A percentile compares a stretch with the other conserved stretches of the same genome.
phyloP scores from a whole-genome alignment of 106 monocot genomes.

The Dendrobium officinale region DNA sequence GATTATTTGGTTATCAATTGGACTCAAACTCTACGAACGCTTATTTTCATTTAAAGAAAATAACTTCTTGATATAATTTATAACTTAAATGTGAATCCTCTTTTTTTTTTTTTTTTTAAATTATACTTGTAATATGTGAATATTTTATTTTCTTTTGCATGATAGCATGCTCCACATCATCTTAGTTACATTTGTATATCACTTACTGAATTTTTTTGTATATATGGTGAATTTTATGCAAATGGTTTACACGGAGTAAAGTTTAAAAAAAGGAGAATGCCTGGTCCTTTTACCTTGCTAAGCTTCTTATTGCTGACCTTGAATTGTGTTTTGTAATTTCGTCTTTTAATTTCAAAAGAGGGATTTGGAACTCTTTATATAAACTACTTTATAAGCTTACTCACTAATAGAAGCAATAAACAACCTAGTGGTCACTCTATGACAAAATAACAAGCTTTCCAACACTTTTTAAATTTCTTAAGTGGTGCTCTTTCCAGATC shows the following conservation, averaged over 20 bases:
- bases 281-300: not conserved
- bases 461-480: not conserved
- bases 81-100: no score
- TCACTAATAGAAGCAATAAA: not conserved
- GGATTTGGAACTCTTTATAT: not conserved
- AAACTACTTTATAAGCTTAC: not conserved
- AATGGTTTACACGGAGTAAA: not conserved
- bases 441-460: not conserved
- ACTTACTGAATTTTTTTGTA: not conserved
- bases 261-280: not conserved
- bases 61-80: no score
- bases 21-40: no score
- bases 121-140: no score
- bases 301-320: not conserved
- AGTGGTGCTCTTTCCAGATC: not conserved
- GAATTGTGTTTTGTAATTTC: not conserved
- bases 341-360: not conserved
- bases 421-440: not conserved
- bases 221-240: not conserved
- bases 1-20: no score
- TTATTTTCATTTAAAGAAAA: no score
- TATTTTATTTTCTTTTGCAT: no score
- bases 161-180: no score
- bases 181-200: not conserved
- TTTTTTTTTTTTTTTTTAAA: no score